phyloP scores from a whole-genome alignment of 2,329 filamentous ascomycete genomes.

The Colletotrichum filicis region DNA sequence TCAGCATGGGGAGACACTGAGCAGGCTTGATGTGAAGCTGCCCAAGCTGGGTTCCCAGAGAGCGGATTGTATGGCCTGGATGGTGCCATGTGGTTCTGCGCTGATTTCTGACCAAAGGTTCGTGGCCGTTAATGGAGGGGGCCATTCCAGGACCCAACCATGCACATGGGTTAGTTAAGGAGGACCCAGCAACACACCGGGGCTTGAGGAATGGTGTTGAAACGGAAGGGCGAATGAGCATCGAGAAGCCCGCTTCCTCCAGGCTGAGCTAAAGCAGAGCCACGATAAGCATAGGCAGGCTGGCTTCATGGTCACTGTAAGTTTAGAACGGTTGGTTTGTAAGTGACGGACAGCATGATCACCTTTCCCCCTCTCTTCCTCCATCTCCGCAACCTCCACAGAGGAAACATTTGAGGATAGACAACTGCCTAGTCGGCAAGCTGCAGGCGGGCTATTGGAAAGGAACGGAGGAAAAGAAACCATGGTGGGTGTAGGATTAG shows the following conservation, averaged over 20 bases:
- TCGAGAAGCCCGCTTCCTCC: background rate
- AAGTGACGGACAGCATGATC: background rate
- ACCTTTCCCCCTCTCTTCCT: background rate
- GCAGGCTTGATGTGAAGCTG: slow-evolving; percentile 10
- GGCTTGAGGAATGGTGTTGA: slow-evolving; percentile 8
- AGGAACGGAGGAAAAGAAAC: slow-evolving; percentile 14
- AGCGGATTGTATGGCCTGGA: slow-evolving; percentile 15
- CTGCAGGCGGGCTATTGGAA: background rate
- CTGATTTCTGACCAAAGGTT: slow-evolving; percentile 7
- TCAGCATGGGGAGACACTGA: background rate
- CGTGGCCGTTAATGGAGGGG: background rate
- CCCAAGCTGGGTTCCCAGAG: background rate
- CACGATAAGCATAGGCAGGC: background rate
- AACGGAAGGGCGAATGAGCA: slow-evolving; percentile 13
- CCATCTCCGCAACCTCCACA: background rate
- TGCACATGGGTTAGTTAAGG: background rate
- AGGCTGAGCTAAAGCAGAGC: slow-evolving; percentile 10
- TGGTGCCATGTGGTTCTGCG: slow-evolving; percentile 35
- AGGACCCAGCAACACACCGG: background rate
- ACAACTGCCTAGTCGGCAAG: background rate
- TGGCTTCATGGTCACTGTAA: background rate
- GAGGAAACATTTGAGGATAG: background rate
- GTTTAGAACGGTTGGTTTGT: background rate
- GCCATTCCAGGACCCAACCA: too few species aligned
- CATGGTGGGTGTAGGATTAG: background rate